These are phyloP conservation scores for Candida broadrunensis DNA, from an alignment of 805 yeast genomes.

Conservation along the genomic window DNA sequence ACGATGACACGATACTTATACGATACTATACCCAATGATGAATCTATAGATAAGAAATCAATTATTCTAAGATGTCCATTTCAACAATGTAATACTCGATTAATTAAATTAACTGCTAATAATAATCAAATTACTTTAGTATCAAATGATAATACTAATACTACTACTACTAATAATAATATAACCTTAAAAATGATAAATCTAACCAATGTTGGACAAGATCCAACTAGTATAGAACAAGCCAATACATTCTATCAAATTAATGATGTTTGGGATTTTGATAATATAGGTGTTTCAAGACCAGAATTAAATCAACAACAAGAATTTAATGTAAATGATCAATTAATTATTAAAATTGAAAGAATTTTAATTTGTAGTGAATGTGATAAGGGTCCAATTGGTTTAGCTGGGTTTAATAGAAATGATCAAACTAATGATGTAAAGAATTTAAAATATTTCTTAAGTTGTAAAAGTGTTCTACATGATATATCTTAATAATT, in stretches of 20 bases:
- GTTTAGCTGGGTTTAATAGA: constrained; percentile 50
- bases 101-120: constrained; percentile 5
- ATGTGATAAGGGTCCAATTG: constrained; percentile 77
- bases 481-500: constrained; percentile 21
- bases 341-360: constrained; percentile 28
- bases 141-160: too few species aligned
- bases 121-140: constrained; percentile 7
- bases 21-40: too few species aligned
- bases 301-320: constrained; percentile 15
- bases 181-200: constrained; percentile 16
- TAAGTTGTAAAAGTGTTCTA: constrained; percentile 45
- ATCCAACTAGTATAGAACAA: constrained; percentile 1
- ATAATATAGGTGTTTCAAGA: constrained; percentile 72
- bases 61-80: constrained; percentile 19
- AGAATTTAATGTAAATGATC: constrained; percentile 9
- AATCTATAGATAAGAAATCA: too few species aligned
- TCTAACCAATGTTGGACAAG: constrained; percentile 1
- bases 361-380: constrained; percentile 68
- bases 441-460: constrained; percentile 39
- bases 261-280: constrained; percentile 73
- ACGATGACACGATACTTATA: too few species aligned
- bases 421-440: constrained; percentile 22
- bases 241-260: constrained; percentile 36
- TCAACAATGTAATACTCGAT: constrained; percentile 15
- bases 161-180: too few species aligned